Base-by-base conservation (phyloP, 768 basidiomycete genomes). In the Daedalea quercina region DNA sequence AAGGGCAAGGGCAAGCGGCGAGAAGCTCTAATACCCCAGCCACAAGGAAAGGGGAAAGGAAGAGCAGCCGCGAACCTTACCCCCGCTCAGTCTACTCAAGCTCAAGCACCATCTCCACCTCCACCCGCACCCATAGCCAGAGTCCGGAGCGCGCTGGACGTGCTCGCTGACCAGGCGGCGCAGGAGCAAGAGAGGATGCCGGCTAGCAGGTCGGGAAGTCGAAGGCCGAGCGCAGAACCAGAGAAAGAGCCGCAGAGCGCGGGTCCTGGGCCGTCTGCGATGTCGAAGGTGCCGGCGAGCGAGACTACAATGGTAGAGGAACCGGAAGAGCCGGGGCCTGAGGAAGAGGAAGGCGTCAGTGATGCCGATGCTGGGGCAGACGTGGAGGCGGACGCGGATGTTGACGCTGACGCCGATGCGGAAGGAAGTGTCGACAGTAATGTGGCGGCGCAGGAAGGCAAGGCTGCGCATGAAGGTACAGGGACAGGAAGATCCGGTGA, bases 151-250 rank as follows among this genome's bases (percentile, higher is more conserved):
- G 86, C 82, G 7, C 68, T 89, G 60, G 85, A 89, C 59, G 84
- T 89, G 8, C 69, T 88, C 31, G 87, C 86, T 1, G 85, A 87
- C 57, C 84, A 87, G 63, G 84, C 87, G 2, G 82, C 82, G 17
- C 61, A 63, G 54, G 60, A 60, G 51, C 60, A 64, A 37, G 61
- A 64, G 28, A 47, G 61, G 34, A 45, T 58, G 51, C 63, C 63
- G 20, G 52, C 60, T 11, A n/a, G 53, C 3, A 54, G 45, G n/a
- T 43, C 51, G n/a, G 51, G 28, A 13, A 45, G 51, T 35, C 19
- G 26, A n/a, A 41, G 33, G 19, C 24, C 24, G 41, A 51, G 50
- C 41, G 24, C 25, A 3, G 50, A 51, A 19, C 50, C 50, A 3
- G 50, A 51, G 9, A 43, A 43, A 40, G 40, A 35, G 31, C 3